Evolutionary conservation across 2,329 filamentous ascomycete genomes (phyloP).

Genomic region (Phyllosticta citribraziliensis): DNA sequence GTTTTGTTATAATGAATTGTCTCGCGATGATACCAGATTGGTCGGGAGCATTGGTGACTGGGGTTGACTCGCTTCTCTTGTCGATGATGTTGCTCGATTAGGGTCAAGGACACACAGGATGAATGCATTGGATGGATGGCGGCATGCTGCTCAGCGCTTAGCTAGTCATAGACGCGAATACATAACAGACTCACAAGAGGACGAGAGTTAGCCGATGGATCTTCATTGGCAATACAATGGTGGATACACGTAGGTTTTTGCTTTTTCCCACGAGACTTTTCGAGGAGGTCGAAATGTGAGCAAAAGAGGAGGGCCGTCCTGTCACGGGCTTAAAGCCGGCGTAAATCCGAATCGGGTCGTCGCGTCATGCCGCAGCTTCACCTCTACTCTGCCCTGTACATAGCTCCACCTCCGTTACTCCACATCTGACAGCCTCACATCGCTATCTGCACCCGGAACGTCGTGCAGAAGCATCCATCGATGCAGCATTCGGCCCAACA

Average conservation of each 20-base stretch:
- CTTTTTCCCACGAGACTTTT: not conserved
- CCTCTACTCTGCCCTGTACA: not conserved
- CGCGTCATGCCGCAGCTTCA: not conserved
- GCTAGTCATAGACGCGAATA: not conserved
- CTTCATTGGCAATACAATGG: not conserved
- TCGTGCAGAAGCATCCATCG: not conserved
- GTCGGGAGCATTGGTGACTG: not conserved
- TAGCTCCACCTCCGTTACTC: not conserved
- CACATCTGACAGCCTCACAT: conserved; percentile 51
- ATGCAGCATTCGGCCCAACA: conserved; percentile 9
- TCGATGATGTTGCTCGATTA: not conserved
- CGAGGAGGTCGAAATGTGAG: not conserved
- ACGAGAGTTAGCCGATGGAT: not conserved
- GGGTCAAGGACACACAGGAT: not conserved
- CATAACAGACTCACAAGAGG: not conserved
- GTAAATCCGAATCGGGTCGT: not conserved
- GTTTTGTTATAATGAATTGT: conserved; percentile 7
- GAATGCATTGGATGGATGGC: not conserved
- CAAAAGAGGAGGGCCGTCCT: not conserved
- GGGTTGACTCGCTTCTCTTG: not conserved
- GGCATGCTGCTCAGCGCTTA: not conserved
- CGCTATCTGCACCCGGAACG: conserved; percentile 64
- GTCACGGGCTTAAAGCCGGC: not conserved
- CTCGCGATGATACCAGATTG: conserved; percentile 11
- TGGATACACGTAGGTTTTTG: not conserved